Evolutionary conservation across 2,329 filamentous ascomycete species (phyloP).

Genomic region (Cladosporium cucumerinum): DNA sequence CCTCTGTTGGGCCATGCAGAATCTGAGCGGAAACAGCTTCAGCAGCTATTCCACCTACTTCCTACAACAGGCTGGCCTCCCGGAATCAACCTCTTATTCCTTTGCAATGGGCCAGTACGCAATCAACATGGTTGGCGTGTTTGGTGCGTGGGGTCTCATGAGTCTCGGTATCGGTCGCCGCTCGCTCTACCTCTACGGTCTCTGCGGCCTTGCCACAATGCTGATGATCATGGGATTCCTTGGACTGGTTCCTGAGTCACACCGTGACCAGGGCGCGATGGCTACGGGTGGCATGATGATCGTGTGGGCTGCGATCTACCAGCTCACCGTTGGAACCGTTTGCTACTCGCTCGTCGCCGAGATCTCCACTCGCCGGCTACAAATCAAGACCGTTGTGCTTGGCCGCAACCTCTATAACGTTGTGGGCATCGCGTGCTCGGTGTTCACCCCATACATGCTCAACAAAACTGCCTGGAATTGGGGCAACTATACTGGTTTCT

Average conservation of each 20-base stretch:
- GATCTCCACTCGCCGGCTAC: slow-evolving; percentile 76
- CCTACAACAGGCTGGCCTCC: slow-evolving; percentile 47
- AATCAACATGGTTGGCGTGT: slow-evolving; percentile 73
- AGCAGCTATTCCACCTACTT: slow-evolving; percentile 50
- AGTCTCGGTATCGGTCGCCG: slow-evolving; percentile 70
- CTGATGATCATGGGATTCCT: slow-evolving; percentile 81
- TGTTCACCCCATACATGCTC: slow-evolving; percentile 88
- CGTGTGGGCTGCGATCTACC: slow-evolving; percentile 76
- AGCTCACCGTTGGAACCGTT: slow-evolving; percentile 82
- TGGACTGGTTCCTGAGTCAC: slow-evolving; percentile 63
- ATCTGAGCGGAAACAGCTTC: slow-evolving; percentile 46
- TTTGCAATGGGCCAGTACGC: slow-evolving; percentile 56
- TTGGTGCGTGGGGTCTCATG: slow-evolving; percentile 80
- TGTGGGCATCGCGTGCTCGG: slow-evolving; percentile 74
- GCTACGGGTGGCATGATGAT: slow-evolving; percentile 83
- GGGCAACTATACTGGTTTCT: slow-evolving; percentile 83
- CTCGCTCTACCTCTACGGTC: slow-evolving; percentile 70
- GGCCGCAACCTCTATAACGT: slow-evolving; percentile 75
- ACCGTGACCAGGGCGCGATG: slow-evolving; percentile 61
- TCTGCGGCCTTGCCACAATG: slow-evolving; percentile 70
- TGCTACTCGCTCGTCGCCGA: slow-evolving; percentile 87
- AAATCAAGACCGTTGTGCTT: slow-evolving; percentile 88
- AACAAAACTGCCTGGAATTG: slow-evolving; percentile 86
- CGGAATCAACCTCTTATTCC: slow-evolving; percentile 41
- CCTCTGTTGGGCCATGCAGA: slow-evolving; percentile 50